A percentile compares a stretch with the other conserved stretches of the same genome.
phyloP scores from a whole-genome alignment of 345 rosid genomes.

The Gynandropsis gynandra region DNA sequence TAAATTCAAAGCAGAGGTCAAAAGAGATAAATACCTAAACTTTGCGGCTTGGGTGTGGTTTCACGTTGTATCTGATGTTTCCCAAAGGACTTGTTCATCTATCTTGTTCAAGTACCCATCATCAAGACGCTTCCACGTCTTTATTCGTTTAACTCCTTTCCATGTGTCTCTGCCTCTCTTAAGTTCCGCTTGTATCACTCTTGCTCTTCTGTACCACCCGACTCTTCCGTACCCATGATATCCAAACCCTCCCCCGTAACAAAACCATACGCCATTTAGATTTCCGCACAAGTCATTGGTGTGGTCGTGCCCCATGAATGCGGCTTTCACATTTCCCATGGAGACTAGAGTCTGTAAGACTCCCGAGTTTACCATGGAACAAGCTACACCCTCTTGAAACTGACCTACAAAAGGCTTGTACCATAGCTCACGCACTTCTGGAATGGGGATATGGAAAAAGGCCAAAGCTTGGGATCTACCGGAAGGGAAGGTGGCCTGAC shows the following conservation, averaged over 20 bases:
- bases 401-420: slow-evolving; percentile 47
- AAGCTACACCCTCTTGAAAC: slow-evolving; percentile 72
- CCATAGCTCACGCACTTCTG: slow-evolving; percentile 57
- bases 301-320: slow-evolving; percentile 85
- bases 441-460: slow-evolving; percentile 85
- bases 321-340: slow-evolving; percentile 77
- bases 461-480: slow-evolving; percentile 41
- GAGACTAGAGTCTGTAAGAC: slow-evolving; percentile 55
- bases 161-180: slow-evolving; percentile 49
- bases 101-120: slow-evolving; percentile 58
- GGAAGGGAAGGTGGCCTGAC: slow-evolving; percentile 20
- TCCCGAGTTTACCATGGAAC: slow-evolving; percentile 63
- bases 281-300: slow-evolving; percentile 79
- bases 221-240: slow-evolving; percentile 80
- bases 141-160: slow-evolving; percentile 49
- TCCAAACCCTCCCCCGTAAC: slow-evolving; percentile 94
- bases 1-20: too few relatives aligned
- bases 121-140: slow-evolving; percentile 83
- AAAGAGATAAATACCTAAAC: slow-evolving; percentile 10
- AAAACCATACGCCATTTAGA: slow-evolving; percentile 70
- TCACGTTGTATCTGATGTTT: slow-evolving; percentile 21
- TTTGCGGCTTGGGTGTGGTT: slow-evolving; percentile 1
- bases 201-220: slow-evolving; percentile 69
- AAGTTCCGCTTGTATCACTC: slow-evolving; percentile 62
- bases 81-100: slow-evolving; percentile 73